phyloP scores from a whole-genome alignment of 1,284 basidiomycete genomes.

The Puccinia coronata region DNA sequence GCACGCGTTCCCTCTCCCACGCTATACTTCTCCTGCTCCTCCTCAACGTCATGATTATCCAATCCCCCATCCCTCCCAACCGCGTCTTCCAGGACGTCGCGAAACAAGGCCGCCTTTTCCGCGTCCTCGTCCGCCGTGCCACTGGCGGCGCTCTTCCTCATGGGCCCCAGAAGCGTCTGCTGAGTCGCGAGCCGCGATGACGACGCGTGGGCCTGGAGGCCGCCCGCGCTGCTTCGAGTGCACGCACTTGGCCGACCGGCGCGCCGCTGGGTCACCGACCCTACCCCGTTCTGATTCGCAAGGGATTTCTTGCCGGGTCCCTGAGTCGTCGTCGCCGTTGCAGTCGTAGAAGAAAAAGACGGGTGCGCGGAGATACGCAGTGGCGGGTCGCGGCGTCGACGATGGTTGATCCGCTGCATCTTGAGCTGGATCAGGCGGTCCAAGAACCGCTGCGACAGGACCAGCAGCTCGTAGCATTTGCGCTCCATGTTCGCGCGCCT shows the following conservation, averaged over 20 bases:
- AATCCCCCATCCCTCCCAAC: no score
- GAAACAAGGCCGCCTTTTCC: not conserved
- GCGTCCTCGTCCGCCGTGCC: not conserved
- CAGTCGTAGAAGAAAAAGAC: not conserved
- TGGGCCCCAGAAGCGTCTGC: not conserved
- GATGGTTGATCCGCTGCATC: not conserved
- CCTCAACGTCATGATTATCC: no score
- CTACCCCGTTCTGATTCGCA: no score
- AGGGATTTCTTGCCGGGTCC: no score
- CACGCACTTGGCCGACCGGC: no score
- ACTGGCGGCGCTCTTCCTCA: not conserved
- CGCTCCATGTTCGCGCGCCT: not conserved
- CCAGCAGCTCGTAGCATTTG: slow-evolving; percentile 10
- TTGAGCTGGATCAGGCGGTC: slow-evolving; percentile 12
- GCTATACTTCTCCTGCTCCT: no score
- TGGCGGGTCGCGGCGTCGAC: not conserved
- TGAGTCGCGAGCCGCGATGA: no score
- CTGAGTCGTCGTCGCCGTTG: not conserved
- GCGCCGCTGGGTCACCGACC: no score
- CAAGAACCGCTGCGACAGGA: slow-evolving; percentile 1
- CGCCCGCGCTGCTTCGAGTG: no score
- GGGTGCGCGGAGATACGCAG: not conserved
- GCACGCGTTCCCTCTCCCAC: no score
- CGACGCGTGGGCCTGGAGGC: no score
- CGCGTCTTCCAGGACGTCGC: not conserved